A percentile compares a stretch with the other conserved stretches of the same genome.
phyloP scores from a whole-genome alignment of 1,139 yeast species.

The Taphrina sp. region DNA sequence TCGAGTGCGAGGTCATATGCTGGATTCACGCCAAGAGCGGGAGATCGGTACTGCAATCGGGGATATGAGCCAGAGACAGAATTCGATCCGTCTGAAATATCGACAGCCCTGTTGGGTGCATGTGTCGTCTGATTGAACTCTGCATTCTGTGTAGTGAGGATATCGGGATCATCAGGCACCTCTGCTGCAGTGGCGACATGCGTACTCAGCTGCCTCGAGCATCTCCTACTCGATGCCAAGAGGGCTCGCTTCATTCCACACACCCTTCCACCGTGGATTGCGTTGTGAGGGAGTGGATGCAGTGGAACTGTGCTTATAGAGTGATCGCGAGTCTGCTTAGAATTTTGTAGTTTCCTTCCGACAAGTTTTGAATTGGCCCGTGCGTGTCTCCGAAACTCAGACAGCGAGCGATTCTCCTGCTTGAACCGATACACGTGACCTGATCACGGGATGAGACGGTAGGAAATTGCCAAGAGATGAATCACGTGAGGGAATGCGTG shows the following conservation, averaged over 20 bases:
- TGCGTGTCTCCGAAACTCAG: too few relatives aligned
- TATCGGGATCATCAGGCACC: constrained; percentile 29
- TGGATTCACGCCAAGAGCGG: constrained; percentile 36
- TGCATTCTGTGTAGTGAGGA: constrained; percentile 24
- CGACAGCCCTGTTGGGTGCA: background rate
- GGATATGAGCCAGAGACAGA: constrained; percentile 15
- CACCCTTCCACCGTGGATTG: too few relatives aligned
- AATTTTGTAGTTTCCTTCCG: too few relatives aligned
- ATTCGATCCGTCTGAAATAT: background rate
- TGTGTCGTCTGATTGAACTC: constrained; percentile 3
- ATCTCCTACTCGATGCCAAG: constrained; percentile 3
- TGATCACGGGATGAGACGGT: too few relatives aligned
- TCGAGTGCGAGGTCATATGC: constrained; percentile 38
- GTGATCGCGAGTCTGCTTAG: too few relatives aligned
- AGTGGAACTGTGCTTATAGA: too few relatives aligned
- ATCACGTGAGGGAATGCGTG: too few relatives aligned
- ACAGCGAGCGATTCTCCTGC: too few relatives aligned
- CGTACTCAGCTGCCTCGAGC: background rate
- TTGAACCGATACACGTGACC: too few relatives aligned
- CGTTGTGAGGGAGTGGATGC: too few relatives aligned
- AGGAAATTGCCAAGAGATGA: too few relatives aligned
- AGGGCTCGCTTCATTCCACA: constrained; percentile 18
- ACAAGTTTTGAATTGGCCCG: too few relatives aligned
- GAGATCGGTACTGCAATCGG: constrained; percentile 25
- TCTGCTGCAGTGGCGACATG: constrained; percentile 15